phyloP scores from a whole-genome alignment of 306 rosid species.

The Lupinus albus region DNA sequence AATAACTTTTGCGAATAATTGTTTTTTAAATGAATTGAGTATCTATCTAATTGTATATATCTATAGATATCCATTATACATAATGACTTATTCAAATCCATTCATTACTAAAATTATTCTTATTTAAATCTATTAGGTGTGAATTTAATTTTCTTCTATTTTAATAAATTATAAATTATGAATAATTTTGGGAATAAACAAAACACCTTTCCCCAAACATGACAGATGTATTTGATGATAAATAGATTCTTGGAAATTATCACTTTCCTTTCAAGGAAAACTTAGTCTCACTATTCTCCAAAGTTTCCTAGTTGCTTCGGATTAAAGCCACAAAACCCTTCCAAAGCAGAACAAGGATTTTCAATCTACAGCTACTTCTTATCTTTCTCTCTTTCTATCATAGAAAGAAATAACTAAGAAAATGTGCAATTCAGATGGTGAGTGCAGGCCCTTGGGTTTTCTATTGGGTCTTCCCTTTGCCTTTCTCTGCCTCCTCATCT shows the following conservation, averaged over 20 bases:
- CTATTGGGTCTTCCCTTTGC: conserved; percentile 92
- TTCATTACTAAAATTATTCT: too few relatives aligned
- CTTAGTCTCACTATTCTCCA: background rate
- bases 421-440: conserved; percentile 78
- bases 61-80: too few relatives aligned
- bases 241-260: background rate
- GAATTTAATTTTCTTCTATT: too few relatives aligned
- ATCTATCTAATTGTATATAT: too few relatives aligned
- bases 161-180: too few relatives aligned
- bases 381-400: background rate
- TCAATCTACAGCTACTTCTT: background rate
- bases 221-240: too few relatives aligned
- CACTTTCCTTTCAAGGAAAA: conserved; percentile 9
- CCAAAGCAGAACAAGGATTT: background rate
- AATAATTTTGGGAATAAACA: too few relatives aligned
- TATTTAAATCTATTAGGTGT: too few relatives aligned
- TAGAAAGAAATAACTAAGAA: background rate
- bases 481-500: conserved; percentile 64
- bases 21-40: too few relatives aligned
- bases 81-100: too few relatives aligned
- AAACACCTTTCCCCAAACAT: too few relatives aligned
- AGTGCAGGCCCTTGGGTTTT: conserved; percentile 91
- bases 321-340: conserved; percentile 26
- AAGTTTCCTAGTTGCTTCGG: conserved; percentile 4
- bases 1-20: too few relatives aligned